Base-by-base conservation (phyloP, 1,139 yeast species). In the Blastobotrys arbuscula region DNA sequence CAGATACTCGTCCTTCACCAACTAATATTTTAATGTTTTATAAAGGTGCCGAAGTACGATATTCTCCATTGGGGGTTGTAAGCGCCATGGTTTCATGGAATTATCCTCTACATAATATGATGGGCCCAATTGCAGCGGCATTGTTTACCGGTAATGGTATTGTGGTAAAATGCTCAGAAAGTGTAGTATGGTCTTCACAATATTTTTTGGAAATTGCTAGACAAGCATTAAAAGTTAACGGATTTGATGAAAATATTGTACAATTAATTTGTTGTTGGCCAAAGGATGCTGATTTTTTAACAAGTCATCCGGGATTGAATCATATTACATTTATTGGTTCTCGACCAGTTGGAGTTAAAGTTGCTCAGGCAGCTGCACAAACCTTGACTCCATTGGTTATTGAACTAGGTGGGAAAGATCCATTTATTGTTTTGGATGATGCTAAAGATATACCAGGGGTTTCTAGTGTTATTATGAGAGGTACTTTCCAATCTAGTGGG, bases 291-390 rank as follows among this genome's bases (percentile, higher is more conserved):
- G 92, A 87, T 59, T 75, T 84, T 59, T 81, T 92, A 61, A 84
- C 95, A 1, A 76, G 89, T 1, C 96, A 92, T 60, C 83, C 87
- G 0, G 87, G 84, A 0, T 70, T 92, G 48, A 76, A 82, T 33
- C 98, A 92, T 65, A 79, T 92, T 51, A 92, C 98, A 0, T 92
- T 92, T 61, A 92, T 92, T 61, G 98, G 98, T 1, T 86, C 96
- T n/a, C 79, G 86, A 54, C 88, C 89, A 1, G 95, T 92, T 35
- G 97, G 97, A 2, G 92, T 88, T 60, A 81, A 81, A 54, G 96
- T 92, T 16, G 82, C 84, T 31, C 75, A 74, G 44, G 85, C 88
- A 44, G 97, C 97, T 2, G 78, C 96, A 33, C 79, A 79, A 54
- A 77, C 85, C 20, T 71, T 92, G 59, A 89, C 95, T 0, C 98